Evolutionary conservation across 2,329 filamentous ascomycete genomes (phyloP).

Genomic region (Clonostachys chloroleuca): DNA sequence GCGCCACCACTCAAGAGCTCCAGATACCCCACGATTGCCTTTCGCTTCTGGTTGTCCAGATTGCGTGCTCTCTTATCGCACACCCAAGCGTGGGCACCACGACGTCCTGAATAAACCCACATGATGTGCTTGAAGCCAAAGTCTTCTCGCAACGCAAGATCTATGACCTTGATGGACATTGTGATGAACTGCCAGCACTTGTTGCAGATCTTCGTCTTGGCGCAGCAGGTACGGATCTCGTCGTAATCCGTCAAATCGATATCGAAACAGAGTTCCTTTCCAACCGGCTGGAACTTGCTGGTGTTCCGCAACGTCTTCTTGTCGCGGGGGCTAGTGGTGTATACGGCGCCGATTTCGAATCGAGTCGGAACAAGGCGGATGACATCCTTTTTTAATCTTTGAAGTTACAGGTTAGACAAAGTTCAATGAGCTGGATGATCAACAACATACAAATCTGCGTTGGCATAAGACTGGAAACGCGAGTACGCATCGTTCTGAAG

Average conservation of each 20-base stretch:
- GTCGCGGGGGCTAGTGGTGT: slow-evolving; percentile 89
- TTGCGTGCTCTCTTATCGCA: slow-evolving; percentile 83
- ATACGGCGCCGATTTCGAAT: slow-evolving; percentile 98
- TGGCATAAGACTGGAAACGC: slow-evolving; percentile 73
- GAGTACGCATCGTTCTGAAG: slow-evolving; percentile 90
- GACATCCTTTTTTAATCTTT: slow-evolving; percentile 83
- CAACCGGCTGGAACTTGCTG: slow-evolving; percentile 76
- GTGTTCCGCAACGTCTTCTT: slow-evolving; percentile 81
- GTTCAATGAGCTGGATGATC: too few relatives aligned
- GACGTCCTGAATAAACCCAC: slow-evolving; percentile 96
- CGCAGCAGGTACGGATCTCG: slow-evolving; percentile 91
- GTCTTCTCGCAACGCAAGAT: slow-evolving; percentile 82
- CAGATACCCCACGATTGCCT: slow-evolving; percentile 82
- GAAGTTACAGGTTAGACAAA: slow-evolving; percentile 4
- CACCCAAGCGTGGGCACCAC: slow-evolving; percentile 97
- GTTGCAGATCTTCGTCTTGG: slow-evolving; percentile 85
- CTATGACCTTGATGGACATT: slow-evolving; percentile 94
- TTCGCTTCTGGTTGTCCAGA: slow-evolving; percentile 81
- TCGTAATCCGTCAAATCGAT: slow-evolving; percentile 99
- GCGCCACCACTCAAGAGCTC: slow-evolving; percentile 85
- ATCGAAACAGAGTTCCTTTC: slow-evolving; percentile 97
- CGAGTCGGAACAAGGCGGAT: slow-evolving; percentile 83
- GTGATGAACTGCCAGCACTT: slow-evolving; percentile 98
- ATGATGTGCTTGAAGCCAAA: slow-evolving; percentile 96
- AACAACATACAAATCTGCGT: slow-evolving; percentile 41